Percentiles rank a stretch among this genome's conserved stretches.
Evolutionary conservation across 768 basidiomycete genomes (phyloP).

Genomic region (Leucocoprinus leucothites): DNA sequence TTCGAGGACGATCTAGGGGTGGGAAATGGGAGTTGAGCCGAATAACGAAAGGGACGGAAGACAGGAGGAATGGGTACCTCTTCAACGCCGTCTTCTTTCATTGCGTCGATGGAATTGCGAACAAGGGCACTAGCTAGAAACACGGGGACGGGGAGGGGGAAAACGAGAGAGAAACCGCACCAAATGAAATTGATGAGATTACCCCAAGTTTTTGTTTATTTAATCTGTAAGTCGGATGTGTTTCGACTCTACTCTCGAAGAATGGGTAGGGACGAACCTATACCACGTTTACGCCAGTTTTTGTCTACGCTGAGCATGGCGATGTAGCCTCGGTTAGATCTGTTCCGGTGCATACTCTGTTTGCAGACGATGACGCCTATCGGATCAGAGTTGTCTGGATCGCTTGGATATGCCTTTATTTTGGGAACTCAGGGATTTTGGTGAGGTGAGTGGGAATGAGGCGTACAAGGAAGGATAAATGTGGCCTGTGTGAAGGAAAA

Average conservation of each 20-base stretch:
- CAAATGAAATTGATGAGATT: constrained; percentile 34
- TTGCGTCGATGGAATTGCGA: constrained; percentile 74
- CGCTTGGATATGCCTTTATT: constrained; percentile 55
- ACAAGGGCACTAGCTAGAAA: constrained; percentile 81
- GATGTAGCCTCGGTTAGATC: constrained; percentile 88
- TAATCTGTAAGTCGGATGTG: constrained; percentile 33
- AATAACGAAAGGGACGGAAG: constrained; percentile 18
- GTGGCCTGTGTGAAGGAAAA: constrained; percentile 60
- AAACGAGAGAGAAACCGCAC: constrained; percentile 35
- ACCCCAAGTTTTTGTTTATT: constrained; percentile 19
- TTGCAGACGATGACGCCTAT: constrained; percentile 97
- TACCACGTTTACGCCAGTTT: constrained; percentile 84
- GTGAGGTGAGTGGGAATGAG: neutral
- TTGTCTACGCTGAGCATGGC: constrained; percentile 94
- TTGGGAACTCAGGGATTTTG: constrained; percentile 10
- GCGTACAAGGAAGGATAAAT: constrained; percentile 77
- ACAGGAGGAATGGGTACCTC: constrained; percentile 55
- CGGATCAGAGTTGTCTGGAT: constrained; percentile 44
- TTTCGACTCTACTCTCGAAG: constrained; percentile 37
- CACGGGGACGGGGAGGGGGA: constrained; percentile 23
- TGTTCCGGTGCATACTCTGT: constrained; percentile 81
- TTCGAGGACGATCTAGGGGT: constrained; percentile 80
- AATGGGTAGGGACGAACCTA: constrained; percentile 61
- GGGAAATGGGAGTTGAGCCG: constrained; percentile 8
- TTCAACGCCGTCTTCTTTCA: constrained; percentile 79